Conservation (phyloP, 1,139 yeast species). For the Pichia sp. region DNA sequence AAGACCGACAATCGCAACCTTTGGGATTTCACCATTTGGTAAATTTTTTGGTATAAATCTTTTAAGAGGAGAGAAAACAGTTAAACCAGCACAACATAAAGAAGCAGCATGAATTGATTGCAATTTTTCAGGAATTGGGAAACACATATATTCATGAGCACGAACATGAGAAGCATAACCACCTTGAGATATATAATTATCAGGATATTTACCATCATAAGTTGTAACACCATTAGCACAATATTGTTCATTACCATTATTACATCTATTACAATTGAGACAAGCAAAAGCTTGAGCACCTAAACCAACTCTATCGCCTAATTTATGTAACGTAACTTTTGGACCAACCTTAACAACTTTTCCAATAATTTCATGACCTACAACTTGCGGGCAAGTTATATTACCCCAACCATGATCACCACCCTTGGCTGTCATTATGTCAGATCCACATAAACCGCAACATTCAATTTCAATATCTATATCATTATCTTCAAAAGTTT, state of each 20-base stretch:
- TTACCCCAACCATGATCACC: conserved; percentile 37
- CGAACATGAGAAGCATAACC: conserved; percentile 58
- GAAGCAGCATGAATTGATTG: conserved; percentile 50
- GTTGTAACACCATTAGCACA: conserved; percentile 40
- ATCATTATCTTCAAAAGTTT: conserved; percentile 51
- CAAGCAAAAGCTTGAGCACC: conserved; percentile 53
- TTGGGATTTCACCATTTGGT: conserved; percentile 36
- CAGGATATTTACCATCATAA: conserved; percentile 39
- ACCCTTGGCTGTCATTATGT: conserved; percentile 36
- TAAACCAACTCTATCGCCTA: conserved; percentile 58
- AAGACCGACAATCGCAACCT: conserved; percentile 50
- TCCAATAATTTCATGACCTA: conserved; percentile 45
- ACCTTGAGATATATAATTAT: conserved; percentile 44
- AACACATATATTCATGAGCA: conserved; percentile 47
- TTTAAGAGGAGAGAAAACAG: conserved; percentile 51
- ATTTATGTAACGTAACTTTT: conserved; percentile 40
- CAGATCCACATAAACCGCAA: conserved; percentile 62
- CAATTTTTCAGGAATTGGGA: conserved; percentile 50
- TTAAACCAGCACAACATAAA: conserved; percentile 61
- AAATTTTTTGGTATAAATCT: conserved; percentile 31
- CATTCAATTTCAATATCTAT: conserved; percentile 43
- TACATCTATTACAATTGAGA: conserved; percentile 43
- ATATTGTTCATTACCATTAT: conserved; percentile 42
- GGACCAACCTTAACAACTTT: conserved; percentile 37
- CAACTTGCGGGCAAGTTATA: conserved; percentile 30